Conservation (phyloP, 805 yeast species). For the Kockiozyma suomiensis region DNA sequence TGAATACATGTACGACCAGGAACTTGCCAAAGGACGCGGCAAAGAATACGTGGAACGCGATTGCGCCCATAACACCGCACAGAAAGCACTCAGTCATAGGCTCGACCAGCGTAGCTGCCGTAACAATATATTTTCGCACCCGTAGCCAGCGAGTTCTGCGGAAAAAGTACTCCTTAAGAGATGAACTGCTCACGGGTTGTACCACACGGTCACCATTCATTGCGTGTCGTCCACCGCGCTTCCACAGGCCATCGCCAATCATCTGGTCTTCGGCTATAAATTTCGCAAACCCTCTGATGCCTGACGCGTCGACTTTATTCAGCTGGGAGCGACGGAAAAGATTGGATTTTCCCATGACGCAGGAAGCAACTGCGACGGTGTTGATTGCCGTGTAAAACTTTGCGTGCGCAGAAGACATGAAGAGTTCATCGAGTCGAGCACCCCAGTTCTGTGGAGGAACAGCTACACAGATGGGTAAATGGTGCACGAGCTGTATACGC, state of each 20-base stretch:
- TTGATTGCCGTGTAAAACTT: slow-evolving; percentile 82
- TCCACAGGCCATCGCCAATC: slow-evolving; percentile 88
- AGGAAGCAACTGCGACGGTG: slow-evolving; percentile 74
- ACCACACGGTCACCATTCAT: slow-evolving; percentile 76
- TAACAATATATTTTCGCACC: slow-evolving; percentile 84
- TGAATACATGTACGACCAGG: slow-evolving; percentile 55
- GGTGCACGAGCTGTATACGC: slow-evolving; percentile 69
- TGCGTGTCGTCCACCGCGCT: slow-evolving; percentile 64
- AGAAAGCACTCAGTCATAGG: slow-evolving; percentile 81
- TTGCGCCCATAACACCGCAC: slow-evolving; percentile 67
- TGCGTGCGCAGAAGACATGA: slow-evolving; percentile 78
- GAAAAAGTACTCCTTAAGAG: slow-evolving; percentile 57
- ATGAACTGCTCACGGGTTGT: slow-evolving; percentile 62
- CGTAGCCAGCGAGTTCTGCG: slow-evolving; percentile 84
- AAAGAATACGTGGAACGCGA: slow-evolving; percentile 54
- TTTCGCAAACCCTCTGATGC: slow-evolving; percentile 70
- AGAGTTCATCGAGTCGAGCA: slow-evolving; percentile 79
- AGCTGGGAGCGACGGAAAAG: slow-evolving; percentile 68
- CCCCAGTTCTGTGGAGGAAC: slow-evolving; percentile 54
- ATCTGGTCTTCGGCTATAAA: slow-evolving; percentile 92
- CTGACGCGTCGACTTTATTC: slow-evolving; percentile 44
- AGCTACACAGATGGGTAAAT: slow-evolving; percentile 60
- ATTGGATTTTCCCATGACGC: slow-evolving; percentile 90
- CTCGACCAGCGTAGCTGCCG: slow-evolving; percentile 79
- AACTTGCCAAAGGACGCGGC: slow-evolving; percentile 45